These are phyloP conservation scores for Salvia rosmarinus DNA, from an alignment of 257 asterid genomes.

Conservation along the genomic window DNA sequence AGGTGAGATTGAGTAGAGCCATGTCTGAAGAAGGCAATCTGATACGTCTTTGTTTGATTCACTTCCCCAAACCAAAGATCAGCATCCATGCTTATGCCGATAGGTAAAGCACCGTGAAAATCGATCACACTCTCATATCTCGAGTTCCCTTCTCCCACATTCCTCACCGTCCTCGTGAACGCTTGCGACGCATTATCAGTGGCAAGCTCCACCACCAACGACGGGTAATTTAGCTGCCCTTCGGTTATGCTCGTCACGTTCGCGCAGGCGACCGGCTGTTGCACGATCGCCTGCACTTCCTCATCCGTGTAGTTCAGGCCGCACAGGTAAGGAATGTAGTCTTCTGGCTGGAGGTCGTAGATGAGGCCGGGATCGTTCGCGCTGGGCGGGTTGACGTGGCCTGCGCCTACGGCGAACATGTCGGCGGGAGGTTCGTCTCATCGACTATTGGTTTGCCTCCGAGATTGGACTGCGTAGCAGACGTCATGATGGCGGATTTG, in stretches of 20 bases:
- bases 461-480: conserved; percentile 31
- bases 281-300: conserved; percentile 37
- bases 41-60: conserved; percentile 43
- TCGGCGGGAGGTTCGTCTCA: conserved; percentile 41
- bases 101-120: not conserved
- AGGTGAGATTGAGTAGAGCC: conserved; percentile 6
- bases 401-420: conserved; percentile 49
- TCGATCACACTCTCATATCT: conserved; percentile 11
- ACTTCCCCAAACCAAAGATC: conserved; percentile 36
- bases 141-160: conserved; percentile 51
- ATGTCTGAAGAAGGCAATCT: conserved; percentile 31
- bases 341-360: conserved; percentile 45
- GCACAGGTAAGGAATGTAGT: conserved; percentile 54
- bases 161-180: conserved; percentile 48
- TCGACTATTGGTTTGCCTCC: conserved; percentile 34
- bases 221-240: conserved; percentile 51
- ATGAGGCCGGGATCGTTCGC: conserved; percentile 57
- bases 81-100: conserved; percentile 15
- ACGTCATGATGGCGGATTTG: conserved; percentile 59
- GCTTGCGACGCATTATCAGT: not conserved
- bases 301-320: conserved; percentile 45
- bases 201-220: conserved; percentile 31
- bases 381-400: conserved; percentile 51
- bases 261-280: conserved; percentile 32
- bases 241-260: conserved; percentile 36